These are phyloP conservation scores for Halophytophthora batemanensis DNA, from an alignment of 352 stramenopile genomes.

Conservation along the genomic window DNA sequence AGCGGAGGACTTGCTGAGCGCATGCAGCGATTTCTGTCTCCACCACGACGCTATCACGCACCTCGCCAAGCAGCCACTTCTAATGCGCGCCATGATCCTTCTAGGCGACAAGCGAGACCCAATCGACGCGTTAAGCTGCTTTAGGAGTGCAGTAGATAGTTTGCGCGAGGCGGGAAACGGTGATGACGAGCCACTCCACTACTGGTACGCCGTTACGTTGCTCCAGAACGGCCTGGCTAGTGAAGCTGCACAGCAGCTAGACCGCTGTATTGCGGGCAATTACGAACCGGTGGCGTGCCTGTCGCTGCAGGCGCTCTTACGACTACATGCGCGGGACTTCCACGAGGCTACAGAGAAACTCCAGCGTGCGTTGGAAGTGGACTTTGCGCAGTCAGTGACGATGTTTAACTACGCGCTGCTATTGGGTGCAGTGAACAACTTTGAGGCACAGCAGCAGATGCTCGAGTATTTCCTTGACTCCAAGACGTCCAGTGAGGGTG, in stretches of 20 bases:
- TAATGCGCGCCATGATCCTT: constrained; percentile 39
- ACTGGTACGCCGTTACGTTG: constrained; percentile 59
- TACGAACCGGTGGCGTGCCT: constrained; percentile 47
- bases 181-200: constrained; percentile 27
- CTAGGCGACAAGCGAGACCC: constrained; percentile 25
- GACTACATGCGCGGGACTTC: constrained; percentile 31
- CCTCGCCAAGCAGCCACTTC: constrained; percentile 30
- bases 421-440: constrained; percentile 45
- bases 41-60: constrained; percentile 1
- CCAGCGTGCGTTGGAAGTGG: constrained; percentile 55
- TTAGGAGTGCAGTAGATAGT: constrained; percentile 18
- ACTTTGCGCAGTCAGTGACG: constrained; percentile 37
- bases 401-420: constrained; percentile 75
- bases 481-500: not conserved
- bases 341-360: constrained; percentile 41
- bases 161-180: not conserved
- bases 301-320: constrained; percentile 47
- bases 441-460: constrained; percentile 53
- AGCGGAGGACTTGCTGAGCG: constrained; percentile 22
- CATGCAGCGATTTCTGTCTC: constrained; percentile 15
- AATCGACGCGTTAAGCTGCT: constrained; percentile 24
- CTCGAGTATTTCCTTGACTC: constrained; percentile 42
- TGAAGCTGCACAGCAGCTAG: constrained; percentile 29
- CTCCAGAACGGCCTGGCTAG: constrained; percentile 15
- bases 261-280: constrained; percentile 43